Evolutionary conservation across 495 filamentous ascomycete species (phyloP).

Genomic region (Hypoxylon fragiforme): DNA sequence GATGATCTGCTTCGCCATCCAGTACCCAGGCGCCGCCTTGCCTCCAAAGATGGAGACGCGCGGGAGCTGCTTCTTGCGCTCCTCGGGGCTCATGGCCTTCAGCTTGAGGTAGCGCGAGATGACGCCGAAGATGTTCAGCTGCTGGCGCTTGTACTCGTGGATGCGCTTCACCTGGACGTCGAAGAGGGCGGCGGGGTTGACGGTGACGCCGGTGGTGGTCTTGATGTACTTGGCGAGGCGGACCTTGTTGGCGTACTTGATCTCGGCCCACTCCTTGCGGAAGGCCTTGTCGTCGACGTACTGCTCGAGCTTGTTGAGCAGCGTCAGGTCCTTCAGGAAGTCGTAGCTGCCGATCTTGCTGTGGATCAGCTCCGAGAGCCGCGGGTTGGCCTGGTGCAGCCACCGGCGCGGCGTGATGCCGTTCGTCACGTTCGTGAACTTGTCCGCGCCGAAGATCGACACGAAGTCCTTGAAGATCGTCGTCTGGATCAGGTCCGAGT

Average conservation of each 20-base stretch:
- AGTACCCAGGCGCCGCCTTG: slow-evolving; percentile 97
- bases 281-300: slow-evolving; percentile 84
- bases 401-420: slow-evolving; percentile 93
- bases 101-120: slow-evolving; percentile 92
- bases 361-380: slow-evolving; percentile 87
- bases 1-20: slow-evolving; percentile 99
- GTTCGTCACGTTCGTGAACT: slow-evolving; percentile 98
- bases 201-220: slow-evolving; percentile 70
- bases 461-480: slow-evolving; percentile 99
- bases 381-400: slow-evolving; percentile 96
- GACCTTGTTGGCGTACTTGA: slow-evolving; percentile 72
- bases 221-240: slow-evolving; percentile 90
- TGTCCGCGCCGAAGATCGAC: slow-evolving; percentile 87
- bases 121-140: slow-evolving; percentile 97
- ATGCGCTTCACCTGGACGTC: slow-evolving; percentile 99
- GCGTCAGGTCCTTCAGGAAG: slow-evolving; percentile 85
- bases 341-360: slow-evolving; percentile 80
- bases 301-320: slow-evolving; percentile 78
- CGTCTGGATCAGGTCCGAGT: slow-evolving; percentile 94
- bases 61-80: slow-evolving; percentile 86
- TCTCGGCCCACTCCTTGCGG: slow-evolving; percentile 87
- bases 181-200: slow-evolving; percentile 88
- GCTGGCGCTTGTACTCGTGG: slow-evolving; percentile 99
- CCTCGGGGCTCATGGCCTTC: slow-evolving; percentile 79
- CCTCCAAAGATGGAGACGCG: slow-evolving; percentile 96